Percentiles rank a stretch among this genome's conserved stretches.
phyloP scores from a whole-genome alignment of 2,329 filamentous ascomycete species.

The Neurospora crassa region DNA sequence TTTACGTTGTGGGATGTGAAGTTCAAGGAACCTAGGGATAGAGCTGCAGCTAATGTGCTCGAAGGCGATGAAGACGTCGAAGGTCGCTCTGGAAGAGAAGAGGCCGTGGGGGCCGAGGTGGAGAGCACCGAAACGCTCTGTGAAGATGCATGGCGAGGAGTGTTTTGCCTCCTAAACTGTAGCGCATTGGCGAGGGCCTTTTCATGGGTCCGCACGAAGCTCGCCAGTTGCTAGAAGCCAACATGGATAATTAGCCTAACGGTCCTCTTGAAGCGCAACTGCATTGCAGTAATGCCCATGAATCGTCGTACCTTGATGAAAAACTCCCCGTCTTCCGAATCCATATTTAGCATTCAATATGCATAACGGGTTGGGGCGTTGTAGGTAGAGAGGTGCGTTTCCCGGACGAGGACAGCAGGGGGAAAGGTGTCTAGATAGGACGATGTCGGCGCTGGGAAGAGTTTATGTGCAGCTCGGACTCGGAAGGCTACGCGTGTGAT shows the following conservation, averaged over 20 bases:
- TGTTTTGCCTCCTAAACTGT: slow-evolving; percentile 68
- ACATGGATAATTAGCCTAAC: slow-evolving; percentile 21
- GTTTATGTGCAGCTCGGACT: background rate
- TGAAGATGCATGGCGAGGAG: slow-evolving; percentile 58
- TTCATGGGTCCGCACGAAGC: slow-evolving; percentile 94
- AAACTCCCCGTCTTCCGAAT: slow-evolving; percentile 81
- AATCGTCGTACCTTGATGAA: slow-evolving; percentile 65
- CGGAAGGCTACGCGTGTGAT: background rate
- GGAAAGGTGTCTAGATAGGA: background rate
- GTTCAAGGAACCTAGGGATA: slow-evolving; percentile 76
- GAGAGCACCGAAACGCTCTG: slow-evolving; percentile 53
- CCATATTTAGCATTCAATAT: slow-evolving; percentile 53
- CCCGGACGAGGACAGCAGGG: slow-evolving; percentile 11
- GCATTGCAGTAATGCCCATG: background rate
- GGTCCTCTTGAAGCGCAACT: background rate
- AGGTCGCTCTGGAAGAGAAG: slow-evolving; percentile 51
- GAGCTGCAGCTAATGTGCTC: slow-evolving; percentile 68
- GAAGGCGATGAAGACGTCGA: slow-evolving; percentile 60
- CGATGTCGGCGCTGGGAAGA: background rate
- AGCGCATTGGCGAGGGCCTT: slow-evolving; percentile 93
- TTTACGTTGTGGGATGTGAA: slow-evolving; percentile 81
- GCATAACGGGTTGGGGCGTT: slow-evolving; percentile 30
- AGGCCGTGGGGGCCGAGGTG: slow-evolving; percentile 35
- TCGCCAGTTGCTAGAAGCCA: slow-evolving; percentile 68
- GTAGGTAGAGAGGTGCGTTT: slow-evolving; percentile 12